Base-by-base conservation (phyloP, 352 stramenopile species). In the Blastocystis sp. region DNA sequence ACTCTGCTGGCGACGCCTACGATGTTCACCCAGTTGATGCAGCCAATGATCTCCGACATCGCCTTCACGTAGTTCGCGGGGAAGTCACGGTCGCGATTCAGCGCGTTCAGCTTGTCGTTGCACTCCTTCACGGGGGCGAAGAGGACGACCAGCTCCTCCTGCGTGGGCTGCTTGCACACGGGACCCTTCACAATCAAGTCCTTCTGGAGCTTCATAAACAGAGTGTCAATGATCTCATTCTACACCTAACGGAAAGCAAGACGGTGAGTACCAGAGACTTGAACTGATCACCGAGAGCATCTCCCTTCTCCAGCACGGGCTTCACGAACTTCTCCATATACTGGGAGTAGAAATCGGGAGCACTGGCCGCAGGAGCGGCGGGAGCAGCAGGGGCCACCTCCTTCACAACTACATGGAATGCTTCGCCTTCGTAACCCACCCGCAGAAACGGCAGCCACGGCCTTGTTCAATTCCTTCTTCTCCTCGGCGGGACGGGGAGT, bases 21-120 rank as follows among this genome's bases (percentile, higher is more conserved):
- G 48, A 81, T 43, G 28, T 64, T 64, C 45, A 81, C 71, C 71
- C 71, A 81, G 45, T 63, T 63, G 24, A 81, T 65, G 2, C 34
- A 63, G 38, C 42, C 34, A 64, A 81, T 60, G 4, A 81, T 64
- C 59, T 81, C 71, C 6, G 48, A 54, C 71, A 81, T 81, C 43
- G 71, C 59, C 43, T 81, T 81, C 45, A 81, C 71, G 24, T 81
- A 81, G 48, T 68, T 54, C 24, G 52, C 52, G 28, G 71, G 71
- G 48, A 81, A 81, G 7, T 63, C 38, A 10, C 45, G 71, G 52
- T 81, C 71, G 4, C 54, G 48, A 21, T 81, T 59, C 71, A 81
- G 43, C 9, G 45, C 43, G 10, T 81, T 54, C 43, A 81, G 52
- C 48, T 81, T 81, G 21, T 21, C 34, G 60, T 40, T 63, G 42